Base-by-base conservation (phyloP, 1,139 yeast species). In the Wickerhamomyces sp. region DNA sequence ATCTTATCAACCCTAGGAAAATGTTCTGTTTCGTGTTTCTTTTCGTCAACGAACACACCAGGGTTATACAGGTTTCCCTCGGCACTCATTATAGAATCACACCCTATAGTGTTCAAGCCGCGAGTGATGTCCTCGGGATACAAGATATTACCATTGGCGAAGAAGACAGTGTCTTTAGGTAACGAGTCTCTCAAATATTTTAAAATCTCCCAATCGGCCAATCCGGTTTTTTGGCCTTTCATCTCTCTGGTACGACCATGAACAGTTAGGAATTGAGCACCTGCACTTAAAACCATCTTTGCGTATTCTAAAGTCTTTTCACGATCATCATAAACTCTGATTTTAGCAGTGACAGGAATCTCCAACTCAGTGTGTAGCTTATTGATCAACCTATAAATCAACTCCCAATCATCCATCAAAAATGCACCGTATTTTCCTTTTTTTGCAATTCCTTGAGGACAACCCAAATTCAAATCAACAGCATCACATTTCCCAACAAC, bases 81-180 rank as follows among this genome's bases (percentile, higher is more conserved):
- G 0, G 98, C 98, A 29, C 95, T 81, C 98, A 93, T 93, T 16
- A 91, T 93, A 0, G 91, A 96, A 62, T 93, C 96, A 47, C 93
- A 83, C 0, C 62, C 63, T 1, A 86, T 76, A 16, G 65, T 70
- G 2, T 68, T 68, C 21, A 75, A 55, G 57, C 96, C 85, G 42
- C 93, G 67, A 2, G 67, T 62, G 15, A 88, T 65, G 55, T 91
- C 96, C 33, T 79, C 81, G 0, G 93, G 85, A 51, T 91, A 89
- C 30, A 91, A 62, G 14, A 91, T 75, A 58, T 91, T 91, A 4
- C 98, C 98, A 58, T 93, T 93, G 24, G 96, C 86, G 54, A 91
- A 86, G 52, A 91, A 82, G 0, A 91, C 96, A 8, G 93, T 87
- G 35, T 80, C 93, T 25, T 63, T 52, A 0, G 96, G 95, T 34